These are phyloP conservation scores for Candida mattraensis DNA, from an alignment of 805 yeast species.

Conservation along the genomic window DNA sequence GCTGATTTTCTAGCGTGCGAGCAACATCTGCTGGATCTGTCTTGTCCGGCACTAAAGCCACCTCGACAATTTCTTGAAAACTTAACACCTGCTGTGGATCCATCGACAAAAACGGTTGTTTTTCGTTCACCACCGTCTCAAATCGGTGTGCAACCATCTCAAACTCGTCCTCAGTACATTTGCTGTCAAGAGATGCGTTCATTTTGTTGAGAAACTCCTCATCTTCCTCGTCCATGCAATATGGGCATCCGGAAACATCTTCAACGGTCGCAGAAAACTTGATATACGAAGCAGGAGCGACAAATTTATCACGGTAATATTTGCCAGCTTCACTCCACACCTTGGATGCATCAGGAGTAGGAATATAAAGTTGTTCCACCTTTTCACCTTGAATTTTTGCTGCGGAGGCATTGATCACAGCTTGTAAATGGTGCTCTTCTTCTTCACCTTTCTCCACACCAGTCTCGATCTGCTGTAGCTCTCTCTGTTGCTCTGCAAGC, in stretches of 20 bases:
- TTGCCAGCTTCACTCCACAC: conserved; percentile 75
- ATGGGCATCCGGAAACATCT: conserved; percentile 83
- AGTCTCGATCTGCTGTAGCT: conserved; percentile 85
- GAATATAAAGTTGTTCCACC: conserved; percentile 71
- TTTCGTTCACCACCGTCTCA: conserved; percentile 71
- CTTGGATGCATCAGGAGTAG: conserved; percentile 93
- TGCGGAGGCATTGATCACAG: conserved; percentile 79
- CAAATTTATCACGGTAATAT: conserved; percentile 67
- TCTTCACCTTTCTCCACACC: conserved; percentile 98
- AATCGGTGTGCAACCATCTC: conserved; percentile 73
- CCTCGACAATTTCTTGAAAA: conserved; percentile 64
- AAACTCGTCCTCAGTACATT: conserved; percentile 79
- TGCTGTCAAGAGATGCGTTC: conserved; percentile 38
- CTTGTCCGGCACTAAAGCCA: conserved; percentile 43
- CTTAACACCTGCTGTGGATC: conserved; percentile 77
- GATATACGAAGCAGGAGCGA: conserved; percentile 76
- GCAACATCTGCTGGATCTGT: conserved; percentile 59
- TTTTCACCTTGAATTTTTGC: conserved; percentile 57
- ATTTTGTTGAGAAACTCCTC: conserved; percentile 57
- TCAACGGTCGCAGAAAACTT: conserved; percentile 95
- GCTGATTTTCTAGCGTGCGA: conserved; percentile 53
- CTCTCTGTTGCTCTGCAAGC: conserved; percentile 78
- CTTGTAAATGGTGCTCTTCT: conserved; percentile 93
- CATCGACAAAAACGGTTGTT: conserved; percentile 85
- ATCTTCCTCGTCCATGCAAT: conserved; percentile 89